Evolutionary conservation across 2,329 filamentous ascomycete genomes (phyloP), one percentile per base, ranked within the genome.

Genomic region (Colletotrichum sp.): DNA sequence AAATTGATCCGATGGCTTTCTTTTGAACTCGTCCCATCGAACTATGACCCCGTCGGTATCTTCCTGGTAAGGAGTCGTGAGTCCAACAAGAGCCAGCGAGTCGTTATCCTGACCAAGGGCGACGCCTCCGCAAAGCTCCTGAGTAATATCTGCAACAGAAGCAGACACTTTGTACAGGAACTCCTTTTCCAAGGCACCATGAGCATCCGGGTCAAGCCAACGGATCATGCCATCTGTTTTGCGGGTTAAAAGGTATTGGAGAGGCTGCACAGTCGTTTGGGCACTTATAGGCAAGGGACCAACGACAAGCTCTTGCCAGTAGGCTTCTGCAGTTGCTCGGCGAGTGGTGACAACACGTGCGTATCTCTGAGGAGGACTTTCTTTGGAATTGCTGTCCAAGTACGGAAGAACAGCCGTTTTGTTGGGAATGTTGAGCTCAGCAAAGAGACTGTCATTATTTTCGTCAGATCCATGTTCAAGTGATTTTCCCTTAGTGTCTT

Each of bases 21-120:
- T 84, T 83, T 85, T 87, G 77, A 89, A 89, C 3, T 85, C 83
- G 67, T 87, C 85, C 89, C 89, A 91, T 10, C 85, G 83, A 30
- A 87, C 82, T 39, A 88, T 79, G 18, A 84, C 84, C 24, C 84
- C 85, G 26, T 81, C 81, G 8, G 39, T 44, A n/a, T 44, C 39
- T 44, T 85, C 81, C 44, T 87, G 86, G 68, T 87, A 80, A 81
- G 83, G 84, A 9, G 87, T 87, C 77, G 88, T 85, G 21, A 85
- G 85, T 8, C 84, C 85, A 81, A 81, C 85, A 52, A 86, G 81
- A 32, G 83, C 81, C 8, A 87, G 78, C 3, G 85, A 87, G 77
- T 88, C 87, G 70, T 87, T 86, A 15, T 85, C 84, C 4, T 80
- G 70, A 3, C 86, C 87, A 12, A 70, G 65, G 4, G 65, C 66